Evolutionary conservation across 2,329 filamentous ascomycete species (phyloP).

Genomic region (Fusarium begoniae): DNA sequence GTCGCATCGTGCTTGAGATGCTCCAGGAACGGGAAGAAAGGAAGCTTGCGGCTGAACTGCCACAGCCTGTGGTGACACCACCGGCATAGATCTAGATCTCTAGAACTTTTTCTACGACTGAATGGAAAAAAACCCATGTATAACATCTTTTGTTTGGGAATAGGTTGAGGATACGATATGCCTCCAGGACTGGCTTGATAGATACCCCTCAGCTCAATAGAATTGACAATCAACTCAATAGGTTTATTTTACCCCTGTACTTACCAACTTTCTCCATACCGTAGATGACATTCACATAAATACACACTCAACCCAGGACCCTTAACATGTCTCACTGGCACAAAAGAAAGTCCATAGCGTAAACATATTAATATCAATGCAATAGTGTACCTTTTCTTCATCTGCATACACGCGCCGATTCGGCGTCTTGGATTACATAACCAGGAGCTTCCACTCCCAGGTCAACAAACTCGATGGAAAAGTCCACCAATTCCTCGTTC

Average conservation of each 20-base stretch:
- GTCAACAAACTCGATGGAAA: conserved; percentile 10
- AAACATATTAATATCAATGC: conserved; percentile 11
- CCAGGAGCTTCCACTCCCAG: conserved; percentile 19
- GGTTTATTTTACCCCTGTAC: not conserved
- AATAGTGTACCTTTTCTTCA: conserved; percentile 19
- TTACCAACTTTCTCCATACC: not conserved
- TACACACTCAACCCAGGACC: not conserved
- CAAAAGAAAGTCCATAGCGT: not conserved
- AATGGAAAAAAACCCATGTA: conserved; percentile 10
- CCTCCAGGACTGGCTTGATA: conserved; percentile 16
- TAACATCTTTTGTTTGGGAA: conserved; percentile 4
- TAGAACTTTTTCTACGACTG: conserved; percentile 6
- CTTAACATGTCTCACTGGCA: not conserved
- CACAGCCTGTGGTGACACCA: not conserved
- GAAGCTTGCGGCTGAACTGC: conserved; percentile 36
- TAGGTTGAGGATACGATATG: not conserved
- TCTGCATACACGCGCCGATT: conserved; percentile 34
- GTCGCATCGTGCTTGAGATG: conserved; percentile 75
- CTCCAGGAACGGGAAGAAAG: conserved; percentile 51
- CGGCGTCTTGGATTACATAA: conserved; percentile 34
- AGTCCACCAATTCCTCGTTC: conserved; percentile 1
- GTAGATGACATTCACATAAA: not conserved
- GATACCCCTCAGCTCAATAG: conserved; percentile 42
- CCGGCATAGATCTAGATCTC: not conserved
- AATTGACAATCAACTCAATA: conserved; percentile 22